Conservation (phyloP, 2,329 filamentous ascomycete species). For the Colletotrichum navitas region DNA sequence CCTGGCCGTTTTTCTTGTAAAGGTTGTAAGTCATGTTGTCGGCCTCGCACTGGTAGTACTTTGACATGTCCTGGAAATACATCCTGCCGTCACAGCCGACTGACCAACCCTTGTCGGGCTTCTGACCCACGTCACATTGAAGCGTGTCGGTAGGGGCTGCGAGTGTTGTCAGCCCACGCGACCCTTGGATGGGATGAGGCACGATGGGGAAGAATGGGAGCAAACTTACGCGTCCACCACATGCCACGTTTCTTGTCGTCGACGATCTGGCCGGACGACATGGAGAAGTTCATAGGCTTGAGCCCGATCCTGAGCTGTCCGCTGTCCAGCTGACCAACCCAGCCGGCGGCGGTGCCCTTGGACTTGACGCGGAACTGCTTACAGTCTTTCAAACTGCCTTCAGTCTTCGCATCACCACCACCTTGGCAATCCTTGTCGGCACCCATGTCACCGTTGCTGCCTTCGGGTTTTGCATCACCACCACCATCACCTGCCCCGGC, state of each 20-base stretch:
- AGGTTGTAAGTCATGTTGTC: slow-evolving; percentile 67
- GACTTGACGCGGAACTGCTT: slow-evolving; percentile 65
- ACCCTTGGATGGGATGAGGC: background rate
- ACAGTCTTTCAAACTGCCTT: slow-evolving; percentile 21
- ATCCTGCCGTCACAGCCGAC: slow-evolving; percentile 66
- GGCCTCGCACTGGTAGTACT: slow-evolving; percentile 73
- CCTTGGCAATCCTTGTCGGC: background rate
- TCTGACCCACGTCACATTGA: slow-evolving; percentile 70
- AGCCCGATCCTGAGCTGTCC: slow-evolving; percentile 71
- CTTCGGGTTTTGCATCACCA: background rate
- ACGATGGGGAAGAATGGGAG: too few relatives aligned
- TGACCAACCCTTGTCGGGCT: slow-evolving; percentile 66
- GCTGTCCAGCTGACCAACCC: slow-evolving; percentile 70
- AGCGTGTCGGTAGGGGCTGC: slow-evolving; percentile 68
- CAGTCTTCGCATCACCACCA: background rate
- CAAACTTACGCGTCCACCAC: slow-evolving; percentile 69
- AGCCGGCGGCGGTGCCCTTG: slow-evolving; percentile 62
- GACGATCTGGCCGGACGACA: slow-evolving; percentile 63
- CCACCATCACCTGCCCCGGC: background rate
- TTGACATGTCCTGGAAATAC: slow-evolving; percentile 61
- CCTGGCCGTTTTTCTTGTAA: slow-evolving; percentile 58
- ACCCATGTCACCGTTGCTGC: background rate
- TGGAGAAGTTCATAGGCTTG: slow-evolving; percentile 58
- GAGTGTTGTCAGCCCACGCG: background rate
- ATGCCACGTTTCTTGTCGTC: slow-evolving; percentile 71